Evolutionary conservation across 176 grass and related monocot species (phyloP).

Genomic region (Rhynchospora tenuis): DNA sequence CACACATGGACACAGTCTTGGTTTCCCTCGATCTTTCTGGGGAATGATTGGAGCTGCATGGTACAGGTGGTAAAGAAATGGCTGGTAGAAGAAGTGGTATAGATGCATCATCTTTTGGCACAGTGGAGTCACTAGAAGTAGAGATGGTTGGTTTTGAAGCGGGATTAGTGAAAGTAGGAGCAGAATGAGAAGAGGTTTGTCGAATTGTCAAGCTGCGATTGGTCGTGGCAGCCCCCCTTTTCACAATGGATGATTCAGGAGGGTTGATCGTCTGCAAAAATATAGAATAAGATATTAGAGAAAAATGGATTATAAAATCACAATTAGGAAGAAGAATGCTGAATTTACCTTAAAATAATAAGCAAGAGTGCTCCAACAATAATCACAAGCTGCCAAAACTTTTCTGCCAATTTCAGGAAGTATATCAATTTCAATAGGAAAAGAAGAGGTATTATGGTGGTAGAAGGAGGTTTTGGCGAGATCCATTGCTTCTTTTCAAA

Average conservation of each 20-base stretch:
- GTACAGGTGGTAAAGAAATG: slow-evolving; percentile 23
- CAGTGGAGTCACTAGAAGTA: not conserved
- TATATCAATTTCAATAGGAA: too few species aligned
- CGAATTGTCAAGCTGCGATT: not conserved
- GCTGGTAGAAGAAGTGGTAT: slow-evolving; percentile 11
- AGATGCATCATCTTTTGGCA: not conserved
- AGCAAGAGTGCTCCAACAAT: not conserved
- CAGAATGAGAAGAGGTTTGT: slow-evolving; percentile 2
- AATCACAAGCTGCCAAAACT: not conserved
- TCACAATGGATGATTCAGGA: not conserved
- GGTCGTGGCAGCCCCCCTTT: not conserved
- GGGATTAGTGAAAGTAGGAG: not conserved
- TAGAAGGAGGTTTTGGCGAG: too few species aligned
- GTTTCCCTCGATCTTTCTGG: slow-evolving; percentile 57
- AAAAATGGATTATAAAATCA: not conserved
- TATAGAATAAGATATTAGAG: not conserved
- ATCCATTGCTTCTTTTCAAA: too few species aligned
- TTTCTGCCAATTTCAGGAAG: too few species aligned
- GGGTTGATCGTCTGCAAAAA: slow-evolving; percentile 13
- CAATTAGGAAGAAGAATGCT: not conserved
- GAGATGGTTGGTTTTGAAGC: not conserved
- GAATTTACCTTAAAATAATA: not conserved
- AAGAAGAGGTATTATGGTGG: too few species aligned
- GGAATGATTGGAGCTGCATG: slow-evolving; percentile 41
- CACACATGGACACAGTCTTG: slow-evolving; percentile 88